Base-by-base conservation (phyloP, 805 yeast genomes). In the Candida endomychidarum region DNA sequence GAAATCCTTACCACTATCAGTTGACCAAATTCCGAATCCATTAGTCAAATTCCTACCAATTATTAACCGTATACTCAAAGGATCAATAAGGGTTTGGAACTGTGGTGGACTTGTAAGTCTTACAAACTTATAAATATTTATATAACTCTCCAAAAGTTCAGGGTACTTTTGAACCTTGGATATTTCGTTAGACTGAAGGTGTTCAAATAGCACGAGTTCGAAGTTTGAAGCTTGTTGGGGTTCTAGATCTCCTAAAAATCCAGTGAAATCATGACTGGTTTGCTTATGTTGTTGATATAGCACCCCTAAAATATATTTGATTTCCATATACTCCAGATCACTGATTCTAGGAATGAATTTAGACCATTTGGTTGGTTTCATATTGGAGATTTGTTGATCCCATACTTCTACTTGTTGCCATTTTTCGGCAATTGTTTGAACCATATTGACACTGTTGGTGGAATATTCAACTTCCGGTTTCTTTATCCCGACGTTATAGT, bases 11-110 rank as follows among this genome's bases (percentile, higher is more conserved):
- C 77, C 83, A 2, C 63, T 63, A 3, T 54, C 60, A 8, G 54
- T 56, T 35, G 81, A 77, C 84, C 86, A 80, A 16, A 80, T 77
- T 1, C 87, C 87, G 57, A 81, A 81, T 0, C 86, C 81, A 52
- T 81, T 81, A 11, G 83, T 81, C 36, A 79, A 73, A 47, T 81
- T 83, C 27, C 72, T 61, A 2, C 86, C 87, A 35, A 77, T 60
- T 2, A 77, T 69, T 11, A 61, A 58, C 33, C 85, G 61, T 12
- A 80, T 56, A 4, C 45, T 45, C 2, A 56, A 57, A 1, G 73
- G 55, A 3, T 71, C 66, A 10, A 80, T 53, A 11, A 53, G 46
- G 1, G 53, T 56, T 25, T 64, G 67, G 20, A 71, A 48, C 14
- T 46, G 45, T 1, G 53, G 50, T 0, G 75, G 74, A 9, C 73